Evolutionary conservation across 331 rosid genomes (phyloP).

Genomic region (Acacia concinna): DNA sequence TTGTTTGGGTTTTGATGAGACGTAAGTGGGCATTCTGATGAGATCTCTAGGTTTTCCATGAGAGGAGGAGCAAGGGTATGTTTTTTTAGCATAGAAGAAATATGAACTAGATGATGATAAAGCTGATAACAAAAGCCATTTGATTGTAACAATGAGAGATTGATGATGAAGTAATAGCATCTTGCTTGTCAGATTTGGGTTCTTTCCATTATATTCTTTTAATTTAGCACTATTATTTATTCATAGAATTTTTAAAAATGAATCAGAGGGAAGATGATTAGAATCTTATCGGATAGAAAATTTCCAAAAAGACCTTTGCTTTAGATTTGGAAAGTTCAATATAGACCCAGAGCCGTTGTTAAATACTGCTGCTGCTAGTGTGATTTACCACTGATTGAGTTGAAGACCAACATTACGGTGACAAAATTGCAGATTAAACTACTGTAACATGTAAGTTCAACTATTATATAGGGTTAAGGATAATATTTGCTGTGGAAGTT

Average conservation of each 20-base stretch:
- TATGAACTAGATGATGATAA: constrained; percentile 8
- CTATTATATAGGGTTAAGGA: too few species aligned
- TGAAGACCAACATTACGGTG: constrained; percentile 27
- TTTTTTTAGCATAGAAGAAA: constrained; percentile 35
- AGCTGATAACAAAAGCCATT: constrained; percentile 24
- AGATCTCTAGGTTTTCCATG: constrained; percentile 52
- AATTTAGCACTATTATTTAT: not conserved
- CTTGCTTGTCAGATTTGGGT: constrained; percentile 47
- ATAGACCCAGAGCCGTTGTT: constrained; percentile 1
- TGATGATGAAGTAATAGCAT: constrained; percentile 37
- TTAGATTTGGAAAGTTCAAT: constrained; percentile 13
- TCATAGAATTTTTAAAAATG: not conserved
- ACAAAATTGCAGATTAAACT: constrained; percentile 36
- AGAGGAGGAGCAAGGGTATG: constrained; percentile 40
- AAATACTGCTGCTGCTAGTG: not conserved
- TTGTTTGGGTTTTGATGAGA: constrained; percentile 42
- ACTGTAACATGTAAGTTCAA: not conserved
- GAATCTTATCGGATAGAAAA: constrained; percentile 30
- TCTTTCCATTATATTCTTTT: constrained; percentile 34
- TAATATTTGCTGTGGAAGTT: too few species aligned
- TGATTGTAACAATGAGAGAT: constrained; percentile 34
- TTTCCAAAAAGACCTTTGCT: constrained; percentile 15
- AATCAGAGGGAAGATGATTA: constrained; percentile 20
- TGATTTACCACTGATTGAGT: constrained; percentile 17
- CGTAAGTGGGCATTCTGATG: constrained; percentile 33